Evolutionary conservation across 2,329 filamentous ascomycete species (phyloP), one percentile per base, ranked within the genome.

Genomic region (Alternaria angustiovoidea): DNA sequence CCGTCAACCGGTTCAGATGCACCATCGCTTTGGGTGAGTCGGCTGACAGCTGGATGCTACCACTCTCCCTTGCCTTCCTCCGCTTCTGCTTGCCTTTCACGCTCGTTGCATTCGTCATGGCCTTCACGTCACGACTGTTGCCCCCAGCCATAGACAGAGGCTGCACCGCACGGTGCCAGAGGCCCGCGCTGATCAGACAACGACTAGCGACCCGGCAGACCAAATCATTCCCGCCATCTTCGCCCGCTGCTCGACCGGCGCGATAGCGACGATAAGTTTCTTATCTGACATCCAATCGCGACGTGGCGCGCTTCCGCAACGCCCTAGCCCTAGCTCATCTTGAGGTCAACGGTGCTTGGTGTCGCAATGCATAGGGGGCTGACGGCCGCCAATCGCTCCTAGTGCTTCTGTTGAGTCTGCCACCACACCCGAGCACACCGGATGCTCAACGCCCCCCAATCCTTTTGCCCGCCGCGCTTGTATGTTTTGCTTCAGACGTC

Each of bases 111-210:
- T 7, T 24, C n/a, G 26, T 16, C 12, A 8, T 12, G 5, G 32
- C 47, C 20, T 16, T 52, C 53, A 46, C 53, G 46, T 51, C 54
- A 51, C 49, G 34, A 56, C 39, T 51, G 39, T 43, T 26, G 6
- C 44, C 46, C 32, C 39, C 30, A 30, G 51, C 36, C 43, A 46
- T 54, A 38, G 32, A 16, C 54, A 47, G 28, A 42, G 56, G 26
- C 57, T 43, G 46, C 51, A 28, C 28, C 41, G 52, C 57, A 51
- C 46, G 44, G 39, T 54, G 12, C 39, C 36, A 49, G 58, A 54
- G 61, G 57, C 62, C 67, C 63, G 64, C 60, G 72, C 54, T 71
- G 72, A 73, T 76, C 73, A 75, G 72, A 69, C 68, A 63, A 62
- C 68, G 62, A 61, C 64, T 62, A 66, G 62, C 57, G 61, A 63